A percentile compares a stretch with the other conserved stretches of the same genome.
These are phyloP conservation scores for Lomentospora prolificans DNA, from an alignment of 2,329 filamentous ascomycete genomes.

Conservation along the genomic window DNA sequence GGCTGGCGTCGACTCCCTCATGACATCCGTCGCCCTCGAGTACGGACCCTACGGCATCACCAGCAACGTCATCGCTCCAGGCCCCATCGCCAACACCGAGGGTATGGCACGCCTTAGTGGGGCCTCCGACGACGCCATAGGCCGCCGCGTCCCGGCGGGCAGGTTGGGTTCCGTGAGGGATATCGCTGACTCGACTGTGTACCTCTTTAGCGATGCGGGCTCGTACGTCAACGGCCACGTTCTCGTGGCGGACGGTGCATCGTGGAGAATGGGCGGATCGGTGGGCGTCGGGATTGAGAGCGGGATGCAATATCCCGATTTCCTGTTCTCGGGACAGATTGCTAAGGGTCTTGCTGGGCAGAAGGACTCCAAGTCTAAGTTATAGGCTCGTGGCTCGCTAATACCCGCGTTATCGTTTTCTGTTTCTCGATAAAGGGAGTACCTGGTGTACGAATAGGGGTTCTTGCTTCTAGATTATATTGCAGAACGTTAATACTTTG, in stretches of 20 bases:
- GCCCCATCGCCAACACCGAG: constrained; percentile 78
- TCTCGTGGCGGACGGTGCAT: constrained; percentile 61
- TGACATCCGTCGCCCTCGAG: constrained; percentile 71
- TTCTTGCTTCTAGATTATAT: too few species aligned
- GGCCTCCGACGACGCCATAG: constrained; percentile 21
- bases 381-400: background rate
- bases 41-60: constrained; percentile 81
- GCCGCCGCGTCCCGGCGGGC: constrained; percentile 56
- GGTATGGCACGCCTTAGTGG: constrained; percentile 56
- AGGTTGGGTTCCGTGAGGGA: constrained; percentile 73
- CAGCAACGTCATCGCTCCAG: constrained; percentile 81
- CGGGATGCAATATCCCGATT: constrained; percentile 43
- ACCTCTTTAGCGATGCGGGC: constrained; percentile 74
- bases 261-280: constrained; percentile 43
- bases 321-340: constrained; percentile 25
- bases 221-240: constrained; percentile 79
- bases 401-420: background rate
- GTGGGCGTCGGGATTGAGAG: constrained; percentile 35
- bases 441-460: too few species aligned
- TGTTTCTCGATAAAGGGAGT: too few species aligned
- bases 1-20: constrained; percentile 78
- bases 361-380: constrained; percentile 29
- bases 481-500: too few species aligned
- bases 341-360: constrained; percentile 23
- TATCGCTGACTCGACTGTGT: constrained; percentile 87